phyloP scores from a whole-genome alignment of 129 eudicot species.

The Centella asiatica region DNA sequence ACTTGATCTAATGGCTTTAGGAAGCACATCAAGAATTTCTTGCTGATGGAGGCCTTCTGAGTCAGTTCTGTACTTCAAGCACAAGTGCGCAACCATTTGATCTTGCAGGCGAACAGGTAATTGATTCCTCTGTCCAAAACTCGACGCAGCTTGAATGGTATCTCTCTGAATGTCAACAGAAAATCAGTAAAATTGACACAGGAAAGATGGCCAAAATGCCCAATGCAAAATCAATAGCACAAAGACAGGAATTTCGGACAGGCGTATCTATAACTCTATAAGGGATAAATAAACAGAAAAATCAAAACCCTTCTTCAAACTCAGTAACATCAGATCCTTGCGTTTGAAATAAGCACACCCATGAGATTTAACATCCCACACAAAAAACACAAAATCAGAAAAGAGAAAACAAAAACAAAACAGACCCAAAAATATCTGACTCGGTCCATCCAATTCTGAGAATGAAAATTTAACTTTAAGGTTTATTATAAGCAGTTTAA shows the following conservation, averaged over 20 bases:
- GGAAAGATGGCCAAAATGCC: background rate
- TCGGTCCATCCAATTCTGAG: no score
- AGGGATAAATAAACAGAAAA: no score
- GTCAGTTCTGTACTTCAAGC: conserved; percentile 50
- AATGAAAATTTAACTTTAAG: no score
- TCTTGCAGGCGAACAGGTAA: conserved; percentile 51
- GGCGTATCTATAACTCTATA: no score
- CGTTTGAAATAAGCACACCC: background rate
- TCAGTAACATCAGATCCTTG: background rate
- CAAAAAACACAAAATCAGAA: background rate
- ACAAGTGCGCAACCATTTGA: conserved; percentile 62
- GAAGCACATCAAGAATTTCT: conserved; percentile 62
- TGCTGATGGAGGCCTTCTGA: conserved; percentile 71
- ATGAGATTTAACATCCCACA: background rate
- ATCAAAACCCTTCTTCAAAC: no score
- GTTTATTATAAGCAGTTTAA: no score
- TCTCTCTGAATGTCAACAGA: conserved; percentile 36
- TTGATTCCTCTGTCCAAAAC: conserved; percentile 61
- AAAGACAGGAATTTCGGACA: no score
- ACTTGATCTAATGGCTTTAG: conserved; percentile 63
- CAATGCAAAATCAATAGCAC: background rate
- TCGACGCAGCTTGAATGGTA: conserved; percentile 58
- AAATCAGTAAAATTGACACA: background rate
- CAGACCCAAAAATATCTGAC: no score
- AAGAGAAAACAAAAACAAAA: no score